Evolutionary conservation across 164 flowering plant species (phyloP).

Genomic region (Piper betle): DNA sequence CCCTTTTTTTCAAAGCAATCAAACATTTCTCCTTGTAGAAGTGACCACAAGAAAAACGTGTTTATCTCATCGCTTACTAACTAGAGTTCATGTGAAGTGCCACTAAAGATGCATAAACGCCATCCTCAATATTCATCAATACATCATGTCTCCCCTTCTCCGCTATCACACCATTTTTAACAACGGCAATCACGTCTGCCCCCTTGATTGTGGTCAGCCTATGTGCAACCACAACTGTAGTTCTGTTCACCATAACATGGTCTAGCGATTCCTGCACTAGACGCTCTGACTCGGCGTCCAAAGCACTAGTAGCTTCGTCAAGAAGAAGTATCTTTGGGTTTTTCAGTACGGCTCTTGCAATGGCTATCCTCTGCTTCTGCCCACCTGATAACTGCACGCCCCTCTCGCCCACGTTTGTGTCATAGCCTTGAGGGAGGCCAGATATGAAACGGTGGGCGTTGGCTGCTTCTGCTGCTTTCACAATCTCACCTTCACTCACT

Average conservation of each 20-base stretch:
- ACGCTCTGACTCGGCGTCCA: constrained; percentile 64
- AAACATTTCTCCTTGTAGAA: too few species aligned
- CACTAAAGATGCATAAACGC: constrained; percentile 55
- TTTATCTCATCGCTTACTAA: background rate
- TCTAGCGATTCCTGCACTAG: constrained; percentile 63
- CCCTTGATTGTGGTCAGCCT: constrained; percentile 50
- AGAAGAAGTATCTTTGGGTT: constrained; percentile 56
- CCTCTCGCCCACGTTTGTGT: constrained; percentile 55
- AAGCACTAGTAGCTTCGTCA: constrained; percentile 69
- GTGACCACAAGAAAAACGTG: too few species aligned
- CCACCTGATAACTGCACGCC: constrained; percentile 74
- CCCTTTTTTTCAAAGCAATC: too few species aligned
- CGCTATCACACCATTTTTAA: constrained; percentile 54
- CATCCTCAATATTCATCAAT: constrained; percentile 41
- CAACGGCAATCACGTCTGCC: constrained; percentile 57
- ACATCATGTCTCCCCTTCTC: constrained; percentile 66
- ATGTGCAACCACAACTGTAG: constrained; percentile 62
- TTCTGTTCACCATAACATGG: constrained; percentile 47
- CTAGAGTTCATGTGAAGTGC: constrained; percentile 38
- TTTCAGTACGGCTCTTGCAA: constrained; percentile 56
- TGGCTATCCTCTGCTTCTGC: constrained; percentile 70
- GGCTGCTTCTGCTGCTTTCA: constrained; percentile 42
- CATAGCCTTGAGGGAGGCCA: constrained; percentile 52
- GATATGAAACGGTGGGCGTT: constrained; percentile 73
- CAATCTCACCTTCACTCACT: constrained; percentile 48